Evolutionary conservation across 768 basidiomycete genomes (phyloP), one percentile per base, ranked within the genome.

Genomic region (Dioszegia aurantiaca): DNA sequence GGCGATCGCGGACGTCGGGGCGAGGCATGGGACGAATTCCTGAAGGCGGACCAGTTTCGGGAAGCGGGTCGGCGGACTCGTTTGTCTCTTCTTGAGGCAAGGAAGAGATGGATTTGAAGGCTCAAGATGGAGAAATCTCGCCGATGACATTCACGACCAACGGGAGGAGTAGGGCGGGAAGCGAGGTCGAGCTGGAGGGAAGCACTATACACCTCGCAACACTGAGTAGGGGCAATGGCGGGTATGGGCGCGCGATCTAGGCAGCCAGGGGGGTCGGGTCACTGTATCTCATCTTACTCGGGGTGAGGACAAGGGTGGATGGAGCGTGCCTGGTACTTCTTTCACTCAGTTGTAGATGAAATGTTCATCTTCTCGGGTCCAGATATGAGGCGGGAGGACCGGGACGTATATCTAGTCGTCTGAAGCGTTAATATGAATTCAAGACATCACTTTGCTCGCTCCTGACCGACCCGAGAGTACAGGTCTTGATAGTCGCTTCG

Each of bases 181-280:
- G 53, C 28, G 62, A 67, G 48, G 56, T 65, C 19, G 63, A 62
- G 11, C 41, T 52, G 24, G 60, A 60, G 10, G 63, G 60, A 6
- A 61, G 59, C 28, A 69, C 67, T 23, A 53, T 62, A 14, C 62
- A 63, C 37, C 51, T 68, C 17, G 62, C 62, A 26, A 55, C 41
- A 24, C 47, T 68, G 16, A 53, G 55, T 24, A 64, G 62, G 52
- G 60, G 60, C 24, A 42, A 54, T 39, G 60, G 60, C 3, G 44
- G 47, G 11, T 54, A 30, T 28, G 58, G 47, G 3, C 16, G 49
- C 37, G 61, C 60, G 19, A 26, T 59, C 8, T 61, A 61, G 33
- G 17, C n/a, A n/a, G n/a, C n/a, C n/a, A n/a, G n/a, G n/a, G n/a
- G n/a, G n/a, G n/a, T n/a, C n/a, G n/a, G n/a, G n/a, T n/a, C n/a